phyloP scores from a whole-genome alignment of 2,329 filamentous ascomycete genomes.

The Fusarium sulawesiense region DNA sequence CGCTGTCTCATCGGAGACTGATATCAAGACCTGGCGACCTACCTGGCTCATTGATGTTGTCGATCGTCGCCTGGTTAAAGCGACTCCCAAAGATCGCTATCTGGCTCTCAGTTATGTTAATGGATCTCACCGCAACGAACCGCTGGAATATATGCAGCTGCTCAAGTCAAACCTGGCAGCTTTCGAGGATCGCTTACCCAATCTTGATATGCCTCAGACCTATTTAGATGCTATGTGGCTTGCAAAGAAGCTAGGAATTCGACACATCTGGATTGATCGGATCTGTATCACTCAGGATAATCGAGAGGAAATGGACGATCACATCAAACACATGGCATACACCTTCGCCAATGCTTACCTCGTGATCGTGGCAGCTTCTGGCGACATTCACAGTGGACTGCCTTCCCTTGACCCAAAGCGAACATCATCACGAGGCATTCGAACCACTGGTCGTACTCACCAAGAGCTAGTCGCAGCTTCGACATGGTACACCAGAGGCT shows the following conservation, averaged over 20 bases:
- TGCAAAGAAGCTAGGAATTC: slow-evolving; percentile 56
- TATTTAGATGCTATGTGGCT: slow-evolving; percentile 60
- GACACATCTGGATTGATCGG: slow-evolving; percentile 60
- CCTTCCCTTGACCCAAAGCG: slow-evolving; percentile 52
- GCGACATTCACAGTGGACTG: slow-evolving; percentile 54
- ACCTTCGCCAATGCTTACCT: slow-evolving; percentile 59
- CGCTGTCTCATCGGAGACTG: slow-evolving; percentile 43
- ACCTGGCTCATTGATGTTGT: slow-evolving; percentile 56
- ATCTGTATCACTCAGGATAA: slow-evolving; percentile 61
- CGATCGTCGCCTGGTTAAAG: slow-evolving; percentile 53
- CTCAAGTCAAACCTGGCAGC: slow-evolving; percentile 52
- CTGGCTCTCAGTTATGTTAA: slow-evolving; percentile 61
- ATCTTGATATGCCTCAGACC: slow-evolving; percentile 55
- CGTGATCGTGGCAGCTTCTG: slow-evolving; percentile 58
- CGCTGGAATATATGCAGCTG: slow-evolving; percentile 48
- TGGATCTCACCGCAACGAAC: slow-evolving; percentile 48
- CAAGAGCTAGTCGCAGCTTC: slow-evolving; percentile 55
- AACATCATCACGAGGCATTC: slow-evolving; percentile 42
- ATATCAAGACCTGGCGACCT: slow-evolving; percentile 53
- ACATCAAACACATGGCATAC: slow-evolving; percentile 58
- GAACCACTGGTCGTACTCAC: slow-evolving; percentile 48
- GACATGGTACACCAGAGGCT: slow-evolving; percentile 55
- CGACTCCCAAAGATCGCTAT: slow-evolving; percentile 55
- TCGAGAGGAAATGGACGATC: slow-evolving; percentile 52
- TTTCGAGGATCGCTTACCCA: slow-evolving; percentile 52